Evolutionary conservation across 345 rosid genomes (phyloP), one percentile per base, ranked within the genome.

Genomic region (Corchorus capsularis): DNA sequence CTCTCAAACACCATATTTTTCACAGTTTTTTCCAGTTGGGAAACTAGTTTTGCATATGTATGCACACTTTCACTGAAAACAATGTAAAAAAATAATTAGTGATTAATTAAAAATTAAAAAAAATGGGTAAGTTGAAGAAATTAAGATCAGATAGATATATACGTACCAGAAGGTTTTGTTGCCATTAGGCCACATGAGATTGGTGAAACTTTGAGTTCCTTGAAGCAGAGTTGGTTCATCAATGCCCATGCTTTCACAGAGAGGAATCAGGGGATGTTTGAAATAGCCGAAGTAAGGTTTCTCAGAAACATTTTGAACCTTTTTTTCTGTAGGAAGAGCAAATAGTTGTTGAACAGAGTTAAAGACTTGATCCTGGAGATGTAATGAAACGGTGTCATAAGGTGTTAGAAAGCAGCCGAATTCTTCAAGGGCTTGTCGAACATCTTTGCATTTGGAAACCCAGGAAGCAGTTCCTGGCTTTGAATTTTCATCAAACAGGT

Each of bases 1-100:
- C 84, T 84, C 60, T 88, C 92, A 6, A 89, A 84, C 74, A 91
- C 79, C 88, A 89, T 89, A 55, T 73, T 20, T 71, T 73, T 86
- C 71, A 85, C 87, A 74, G 57, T 66, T 49, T 66, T 60, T 60
- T 88, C 89, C 62, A 89, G 35, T 75, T 91, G 87, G 4, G 83
- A 76, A 27, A 83, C 80, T 56, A 35, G 49, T 69, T 75, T 76
- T 37, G 79, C 69, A 16, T 76, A 80, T 14, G 62, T 22, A 34
- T 64, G 52, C 13, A 76, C 16, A 49, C 32, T 75, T 72, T 75
- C 50, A 34, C 76, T 81, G 27, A 27, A 39, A 16, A 8, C 63
- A 35, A 43, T 6, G 10, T 6, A 27, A 77, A 73, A 73, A 37
- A n/a, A 12, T 17, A 55, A 5, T 35, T n/a, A 71, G 49, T 41